Evolutionary conservation across 2,329 filamentous ascomycete genomes (phyloP).

Genomic region (Colletotrichum cereale): DNA sequence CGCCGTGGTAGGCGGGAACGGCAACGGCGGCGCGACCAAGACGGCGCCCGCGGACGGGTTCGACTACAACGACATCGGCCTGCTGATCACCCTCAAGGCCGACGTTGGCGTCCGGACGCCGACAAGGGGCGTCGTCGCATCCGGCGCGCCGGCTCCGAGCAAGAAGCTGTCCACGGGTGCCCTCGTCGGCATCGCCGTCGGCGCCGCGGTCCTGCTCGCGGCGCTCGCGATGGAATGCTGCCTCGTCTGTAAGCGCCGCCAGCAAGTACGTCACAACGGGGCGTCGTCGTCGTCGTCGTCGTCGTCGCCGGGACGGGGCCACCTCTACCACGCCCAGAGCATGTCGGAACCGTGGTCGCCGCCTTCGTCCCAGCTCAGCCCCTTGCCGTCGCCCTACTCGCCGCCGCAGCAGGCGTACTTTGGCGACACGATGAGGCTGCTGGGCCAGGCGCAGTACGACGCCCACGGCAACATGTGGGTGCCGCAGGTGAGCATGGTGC

Average conservation of each 20-base stretch:
- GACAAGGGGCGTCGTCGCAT: conserved; percentile 57
- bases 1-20: conserved; percentile 62
- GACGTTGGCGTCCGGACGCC: conserved; percentile 60
- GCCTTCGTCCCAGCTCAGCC: conserved; percentile 29
- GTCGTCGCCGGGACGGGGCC: not conserved
- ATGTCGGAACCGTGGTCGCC: conserved; percentile 40
- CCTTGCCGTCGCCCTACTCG: conserved; percentile 30
- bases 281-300: not conserved
- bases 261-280: conserved; percentile 20
- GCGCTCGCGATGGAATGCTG: conserved; percentile 43
- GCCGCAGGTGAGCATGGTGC: conserved; percentile 51
- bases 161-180: conserved; percentile 52
- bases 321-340: conserved; percentile 31
- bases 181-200: conserved; percentile 59
- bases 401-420: conserved; percentile 37
- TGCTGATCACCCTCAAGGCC: conserved; percentile 66
- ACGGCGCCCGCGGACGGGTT: conserved; percentile 64
- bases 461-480: conserved; percentile 50
- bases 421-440: conserved; percentile 27
- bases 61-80: conserved; percentile 61
- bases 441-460: conserved; percentile 47
- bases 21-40: conserved; percentile 66
- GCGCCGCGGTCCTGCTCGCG: conserved; percentile 47
- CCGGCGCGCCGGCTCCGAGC: conserved; percentile 6
- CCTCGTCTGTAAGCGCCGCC: conserved; percentile 48